Percentiles rank a stretch among this genome's conserved stretches.
Evolutionary conservation across 2,329 filamentous ascomycete genomes (phyloP).

Genomic region (Phyllosticta ampelicida): DNA sequence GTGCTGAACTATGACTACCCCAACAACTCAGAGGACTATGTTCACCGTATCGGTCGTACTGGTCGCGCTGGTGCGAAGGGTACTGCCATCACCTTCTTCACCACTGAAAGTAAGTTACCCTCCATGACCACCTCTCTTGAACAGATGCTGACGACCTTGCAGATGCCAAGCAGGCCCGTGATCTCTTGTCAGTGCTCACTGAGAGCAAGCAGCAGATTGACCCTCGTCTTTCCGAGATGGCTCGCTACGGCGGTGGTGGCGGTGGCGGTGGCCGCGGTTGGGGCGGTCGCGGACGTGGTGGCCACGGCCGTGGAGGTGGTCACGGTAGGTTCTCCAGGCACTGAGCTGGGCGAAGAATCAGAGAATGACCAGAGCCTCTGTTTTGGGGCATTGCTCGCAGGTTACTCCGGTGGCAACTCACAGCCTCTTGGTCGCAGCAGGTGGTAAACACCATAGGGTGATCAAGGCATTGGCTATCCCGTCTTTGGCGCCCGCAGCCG

Average conservation of each 20-base stretch:
- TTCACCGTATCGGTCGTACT: slow-evolving; percentile 59
- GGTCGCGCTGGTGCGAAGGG: slow-evolving; percentile 73
- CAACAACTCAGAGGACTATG: slow-evolving; percentile 71
- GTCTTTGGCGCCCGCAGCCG: neutral
- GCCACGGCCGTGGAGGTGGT: slow-evolving; percentile 49
- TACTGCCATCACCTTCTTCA: slow-evolving; percentile 97
- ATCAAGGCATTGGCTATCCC: neutral
- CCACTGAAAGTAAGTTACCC: slow-evolving; percentile 82
- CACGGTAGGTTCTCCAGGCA: slow-evolving; percentile 21
- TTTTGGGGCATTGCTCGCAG: neutral
- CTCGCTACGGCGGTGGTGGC: slow-evolving; percentile 76
- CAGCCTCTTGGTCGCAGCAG: slow-evolving; percentile 31
- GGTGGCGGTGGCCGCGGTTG: slow-evolving; percentile 62
- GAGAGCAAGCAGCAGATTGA: slow-evolving; percentile 99
- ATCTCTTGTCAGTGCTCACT: slow-evolving; percentile 82
- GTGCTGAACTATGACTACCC: slow-evolving; percentile 99
- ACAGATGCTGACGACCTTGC: slow-evolving; percentile 6
- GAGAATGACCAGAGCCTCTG: slow-evolving; percentile 4
- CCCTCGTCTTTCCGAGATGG: slow-evolving; percentile 91
- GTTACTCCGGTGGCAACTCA: slow-evolving; percentile 23
- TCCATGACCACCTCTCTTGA: slow-evolving; percentile 11
- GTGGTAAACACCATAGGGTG: slow-evolving; percentile 22
- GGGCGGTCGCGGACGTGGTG: slow-evolving; percentile 57
- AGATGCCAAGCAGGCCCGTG: slow-evolving; percentile 64
- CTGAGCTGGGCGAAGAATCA: neutral